Evolutionary conservation across 2,329 filamentous ascomycete genomes (phyloP).

Genomic region (Penicillium sp.): DNA sequence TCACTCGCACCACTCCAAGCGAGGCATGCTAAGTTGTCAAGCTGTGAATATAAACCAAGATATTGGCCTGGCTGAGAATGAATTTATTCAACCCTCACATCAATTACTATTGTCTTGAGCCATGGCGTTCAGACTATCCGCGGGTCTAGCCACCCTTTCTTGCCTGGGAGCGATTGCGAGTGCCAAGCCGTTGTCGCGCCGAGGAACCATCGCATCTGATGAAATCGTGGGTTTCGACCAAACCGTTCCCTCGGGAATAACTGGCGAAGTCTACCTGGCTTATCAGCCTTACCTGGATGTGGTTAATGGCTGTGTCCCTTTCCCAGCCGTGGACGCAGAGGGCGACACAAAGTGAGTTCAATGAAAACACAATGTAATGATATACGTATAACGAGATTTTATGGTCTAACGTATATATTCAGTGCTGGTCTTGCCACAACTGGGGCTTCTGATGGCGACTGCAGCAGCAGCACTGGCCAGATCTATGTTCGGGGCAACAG

Average conservation of each 20-base stretch:
- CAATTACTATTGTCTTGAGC: background rate
- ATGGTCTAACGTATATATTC: background rate
- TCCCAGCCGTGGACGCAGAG: conserved; percentile 59
- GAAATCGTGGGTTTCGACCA: conserved; percentile 56
- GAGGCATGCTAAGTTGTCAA: background rate
- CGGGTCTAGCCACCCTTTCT: background rate
- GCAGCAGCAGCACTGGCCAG: conserved; percentile 50
- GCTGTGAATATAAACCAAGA: background rate
- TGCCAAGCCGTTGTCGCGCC: conserved; percentile 12
- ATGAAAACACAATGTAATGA: too few relatives aligned
- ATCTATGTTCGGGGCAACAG: conserved; percentile 50
- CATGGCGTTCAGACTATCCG: background rate
- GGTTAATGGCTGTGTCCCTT: conserved; percentile 62
- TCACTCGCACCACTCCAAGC: background rate
- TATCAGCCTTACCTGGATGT: conserved; percentile 60
- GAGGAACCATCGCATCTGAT: conserved; percentile 48
- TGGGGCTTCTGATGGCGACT: conserved; percentile 42
- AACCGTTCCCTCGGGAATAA: conserved; percentile 50
- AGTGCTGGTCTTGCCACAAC: conserved; percentile 48
- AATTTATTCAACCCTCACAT: background rate
- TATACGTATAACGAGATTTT: background rate
- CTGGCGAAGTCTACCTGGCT: conserved; percentile 53
- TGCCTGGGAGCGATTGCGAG: background rate
- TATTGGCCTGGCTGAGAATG: background rate
- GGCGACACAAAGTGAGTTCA: conserved; percentile 57